These are phyloP conservation scores for Phytopythium vexans DNA, from an alignment of 352 stramenopile genomes.

Conservation along the genomic window DNA sequence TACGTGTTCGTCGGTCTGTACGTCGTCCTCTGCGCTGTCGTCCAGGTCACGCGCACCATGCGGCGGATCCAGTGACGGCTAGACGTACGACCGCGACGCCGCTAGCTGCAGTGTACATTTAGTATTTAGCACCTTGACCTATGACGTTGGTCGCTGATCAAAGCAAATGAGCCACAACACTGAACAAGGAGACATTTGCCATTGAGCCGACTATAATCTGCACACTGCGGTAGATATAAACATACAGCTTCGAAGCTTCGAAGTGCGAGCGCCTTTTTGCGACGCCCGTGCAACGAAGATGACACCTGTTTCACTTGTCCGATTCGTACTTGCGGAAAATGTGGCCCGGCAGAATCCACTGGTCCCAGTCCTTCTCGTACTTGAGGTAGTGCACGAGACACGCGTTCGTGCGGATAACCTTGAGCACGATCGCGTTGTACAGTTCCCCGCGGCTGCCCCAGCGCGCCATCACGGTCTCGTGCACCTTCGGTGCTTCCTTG, in stretches of 20 bases:
- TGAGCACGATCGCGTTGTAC: constrained; percentile 78
- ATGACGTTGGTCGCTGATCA: too few species aligned
- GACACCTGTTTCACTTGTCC: constrained; percentile 3
- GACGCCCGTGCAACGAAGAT: neutral
- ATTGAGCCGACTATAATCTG: neutral
- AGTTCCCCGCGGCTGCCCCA: constrained; percentile 69
- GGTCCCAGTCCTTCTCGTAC: constrained; percentile 83
- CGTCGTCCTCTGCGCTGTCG: constrained; percentile 18
- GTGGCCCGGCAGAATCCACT: constrained; percentile 73
- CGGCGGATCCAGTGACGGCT: constrained; percentile 1
- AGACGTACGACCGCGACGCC: neutral
- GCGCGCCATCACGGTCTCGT: constrained; percentile 70
- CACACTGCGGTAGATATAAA: too few species aligned
- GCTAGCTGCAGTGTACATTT: too few species aligned
- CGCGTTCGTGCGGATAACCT: constrained; percentile 72
- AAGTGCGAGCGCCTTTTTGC: neutral
- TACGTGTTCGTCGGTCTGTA: constrained; percentile 48
- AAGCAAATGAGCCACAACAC: neutral
- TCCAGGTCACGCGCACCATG: constrained; percentile 17
- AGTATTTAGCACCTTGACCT: too few species aligned
- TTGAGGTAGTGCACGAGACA: constrained; percentile 83
- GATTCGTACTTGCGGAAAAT: constrained; percentile 76
- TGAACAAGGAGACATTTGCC: constrained; percentile 1
- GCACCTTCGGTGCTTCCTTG: constrained; percentile 59
- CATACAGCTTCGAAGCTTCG: too few species aligned